phyloP scores from a whole-genome alignment of 2,329 filamentous ascomycete genomes.

The Cadophora sp. region DNA sequence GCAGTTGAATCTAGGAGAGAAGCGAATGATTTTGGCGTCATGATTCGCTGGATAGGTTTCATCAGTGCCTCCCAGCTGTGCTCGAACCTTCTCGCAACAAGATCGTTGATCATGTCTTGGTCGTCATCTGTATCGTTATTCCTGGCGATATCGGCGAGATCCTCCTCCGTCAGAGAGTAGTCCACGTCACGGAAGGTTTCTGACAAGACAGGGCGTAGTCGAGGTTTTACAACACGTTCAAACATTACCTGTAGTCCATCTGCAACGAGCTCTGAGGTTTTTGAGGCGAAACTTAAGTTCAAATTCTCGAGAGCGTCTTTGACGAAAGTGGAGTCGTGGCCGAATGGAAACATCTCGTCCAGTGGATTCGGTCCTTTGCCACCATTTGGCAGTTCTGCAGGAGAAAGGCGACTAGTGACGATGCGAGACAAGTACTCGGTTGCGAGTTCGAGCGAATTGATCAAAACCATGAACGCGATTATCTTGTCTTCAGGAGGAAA shows the following conservation, averaged over 20 bases:
- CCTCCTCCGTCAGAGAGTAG: conserved; percentile 74
- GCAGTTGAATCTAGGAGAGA: conserved; percentile 78
- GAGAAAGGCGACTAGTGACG: conserved; percentile 69
- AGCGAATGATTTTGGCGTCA: conserved; percentile 79
- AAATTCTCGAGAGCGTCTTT: conserved; percentile 71
- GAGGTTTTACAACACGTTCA: conserved; percentile 83
- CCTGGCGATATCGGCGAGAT: conserved; percentile 61
- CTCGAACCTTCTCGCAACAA: conserved; percentile 82
- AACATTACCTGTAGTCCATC: conserved; percentile 89
- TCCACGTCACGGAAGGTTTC: conserved; percentile 93
- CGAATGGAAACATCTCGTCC: conserved; percentile 78
- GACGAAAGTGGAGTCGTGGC: conserved; percentile 75
- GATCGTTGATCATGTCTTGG: conserved; percentile 60
- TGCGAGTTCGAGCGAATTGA: conserved; percentile 94
- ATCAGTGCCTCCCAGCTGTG: conserved; percentile 86
- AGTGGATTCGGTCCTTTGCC: conserved; percentile 49
- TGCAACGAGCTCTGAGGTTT: conserved; percentile 80
- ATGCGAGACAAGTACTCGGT: conserved; percentile 92
- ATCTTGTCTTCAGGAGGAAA: conserved; percentile 89
- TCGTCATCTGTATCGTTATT: conserved; percentile 56
- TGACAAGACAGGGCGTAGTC: conserved; percentile 81
- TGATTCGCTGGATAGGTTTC: conserved; percentile 81
- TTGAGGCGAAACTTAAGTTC: conserved; percentile 74
- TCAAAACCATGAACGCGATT: conserved; percentile 86
- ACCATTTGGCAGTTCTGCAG: conserved; percentile 51